Base-by-base conservation (phyloP, 1,139 yeast species). In the Geotrichum klebahnii region DNA sequence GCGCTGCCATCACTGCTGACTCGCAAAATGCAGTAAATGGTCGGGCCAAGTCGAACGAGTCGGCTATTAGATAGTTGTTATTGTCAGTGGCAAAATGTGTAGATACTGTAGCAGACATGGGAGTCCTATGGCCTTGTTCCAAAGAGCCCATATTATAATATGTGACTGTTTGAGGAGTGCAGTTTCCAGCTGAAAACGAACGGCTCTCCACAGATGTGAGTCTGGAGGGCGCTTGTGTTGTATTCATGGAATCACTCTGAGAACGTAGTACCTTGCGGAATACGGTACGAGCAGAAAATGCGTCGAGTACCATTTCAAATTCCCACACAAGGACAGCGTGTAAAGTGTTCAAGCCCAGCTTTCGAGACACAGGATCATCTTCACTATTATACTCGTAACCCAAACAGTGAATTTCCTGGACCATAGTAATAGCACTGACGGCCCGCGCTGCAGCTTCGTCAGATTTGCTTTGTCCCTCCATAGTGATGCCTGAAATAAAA, bases 271-370 rank as follows among this genome's bases (percentile, higher is more conserved):
- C 44, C 31, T 44, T 56, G 24, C 69, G 56, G 61, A 67, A 67
- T 9, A 67, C 58, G 1, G 70, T 67, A 16, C 70, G 61, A n/a
- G 70, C 70, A 3, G 66, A 58, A 53, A 66, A 67, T 40, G 61
- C 57, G 48, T 67, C 69, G n/a, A 57, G 35, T 5, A 68, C 70
- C 46, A 61, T 59, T 50, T 65, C 67, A 54, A 68, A 68, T 56
- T 68, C 71, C 56, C 67, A 68, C 28, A 67, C 53, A 26, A 66
- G 50, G 10, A 67, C 61, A 35, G 68, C 65, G 51, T 41, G 48
- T 26, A 50, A 41, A 19, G 46, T 38, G n/a, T 44, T 24, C 9
- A 23, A 12, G 9, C 40, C 39, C 9, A 32, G 36, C n/a, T 33
- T 43, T 8, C 37, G 31, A 14, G 26, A 3, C 5, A 37, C 9